Conservation (phyloP, 208 protist genomes). For the Trypanosoma melophagium region DNA sequence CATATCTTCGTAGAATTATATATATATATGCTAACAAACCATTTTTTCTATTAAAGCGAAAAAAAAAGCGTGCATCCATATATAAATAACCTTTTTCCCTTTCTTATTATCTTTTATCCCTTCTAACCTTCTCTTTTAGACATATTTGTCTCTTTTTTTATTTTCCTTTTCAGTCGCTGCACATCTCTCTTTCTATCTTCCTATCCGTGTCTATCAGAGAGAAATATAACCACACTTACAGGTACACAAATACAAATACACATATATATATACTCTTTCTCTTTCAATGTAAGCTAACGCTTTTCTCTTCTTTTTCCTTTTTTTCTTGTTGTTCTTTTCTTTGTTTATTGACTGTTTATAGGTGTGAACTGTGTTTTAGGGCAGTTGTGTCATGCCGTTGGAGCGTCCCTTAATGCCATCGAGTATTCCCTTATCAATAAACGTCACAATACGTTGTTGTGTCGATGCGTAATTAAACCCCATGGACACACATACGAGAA, state of each 20-base stretch:
- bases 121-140: conserved; percentile 1
- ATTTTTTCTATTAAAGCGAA: neutral
- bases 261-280: conserved; percentile 6
- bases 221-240: neutral
- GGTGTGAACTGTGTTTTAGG: conserved; percentile 16
- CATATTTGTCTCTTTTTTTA: conserved; percentile 6
- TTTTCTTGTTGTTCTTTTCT: conserved; percentile 13
- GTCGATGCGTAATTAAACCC: conserved; percentile 60
- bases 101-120: no score
- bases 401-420: conserved; percentile 83
- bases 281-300: neutral
- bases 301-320: conserved; percentile 3
- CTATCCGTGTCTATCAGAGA: neutral
- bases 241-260: conserved; percentile 12
- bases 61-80: neutral
- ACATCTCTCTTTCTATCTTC: neutral
- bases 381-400: conserved; percentile 76
- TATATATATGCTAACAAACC: no score
- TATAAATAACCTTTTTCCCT: neutral
- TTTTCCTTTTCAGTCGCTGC: conserved; percentile 5
- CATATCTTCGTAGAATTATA: no score
- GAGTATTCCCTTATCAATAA: conserved; percentile 85
- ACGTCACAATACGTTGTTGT: conserved; percentile 83
- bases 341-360: neutral
- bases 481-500: conserved; percentile 72